Evolutionary conservation across 2,329 filamentous ascomycete species (phyloP).

Genomic region (Leptographium radiaticola): DNA sequence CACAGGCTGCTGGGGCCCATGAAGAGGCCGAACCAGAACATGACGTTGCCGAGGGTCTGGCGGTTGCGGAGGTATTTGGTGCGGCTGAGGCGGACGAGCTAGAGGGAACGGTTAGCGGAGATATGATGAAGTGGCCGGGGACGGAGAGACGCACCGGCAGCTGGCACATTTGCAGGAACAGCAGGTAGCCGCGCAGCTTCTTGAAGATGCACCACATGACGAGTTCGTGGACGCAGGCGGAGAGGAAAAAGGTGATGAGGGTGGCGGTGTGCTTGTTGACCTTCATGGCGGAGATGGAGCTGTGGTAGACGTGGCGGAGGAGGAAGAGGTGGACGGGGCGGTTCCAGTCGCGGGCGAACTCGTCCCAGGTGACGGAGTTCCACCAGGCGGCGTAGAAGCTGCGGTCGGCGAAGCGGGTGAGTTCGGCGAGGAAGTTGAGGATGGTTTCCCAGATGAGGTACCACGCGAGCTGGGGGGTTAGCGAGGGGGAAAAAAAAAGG

Average conservation of each 20-base stretch:
- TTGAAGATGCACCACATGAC: slow-evolving; percentile 74
- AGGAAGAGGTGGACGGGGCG: slow-evolving; percentile 64
- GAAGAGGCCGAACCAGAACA: slow-evolving; percentile 72
- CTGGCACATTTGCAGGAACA: slow-evolving; percentile 62
- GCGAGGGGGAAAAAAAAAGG: not conserved
- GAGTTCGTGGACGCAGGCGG: slow-evolving; percentile 59
- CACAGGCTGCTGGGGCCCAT: slow-evolving; percentile 58
- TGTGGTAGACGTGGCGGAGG: slow-evolving; percentile 67
- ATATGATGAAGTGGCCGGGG: no score
- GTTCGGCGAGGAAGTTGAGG: slow-evolving; percentile 62
- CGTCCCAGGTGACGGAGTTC: slow-evolving; percentile 54
- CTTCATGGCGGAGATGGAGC: slow-evolving; percentile 59
- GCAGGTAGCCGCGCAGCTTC: slow-evolving; percentile 61
- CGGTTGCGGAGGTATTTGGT: slow-evolving; percentile 51
- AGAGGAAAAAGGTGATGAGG: slow-evolving; percentile 62
- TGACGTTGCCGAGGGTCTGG: slow-evolving; percentile 54
- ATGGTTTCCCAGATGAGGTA: slow-evolving; percentile 72
- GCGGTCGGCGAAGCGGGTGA: slow-evolving; percentile 65
- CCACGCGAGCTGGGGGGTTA: slow-evolving; percentile 43
- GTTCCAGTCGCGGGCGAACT: slow-evolving; percentile 74
- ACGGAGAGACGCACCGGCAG: slow-evolving; percentile 36
- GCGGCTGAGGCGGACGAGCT: slow-evolving; percentile 52
- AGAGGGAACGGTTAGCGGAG: slow-evolving; percentile 1
- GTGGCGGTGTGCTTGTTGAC: slow-evolving; percentile 59
- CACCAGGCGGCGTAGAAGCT: slow-evolving; percentile 57